phyloP scores from a whole-genome alignment of 1,284 basidiomycete genomes.

The Apiotrichum sp. region DNA sequence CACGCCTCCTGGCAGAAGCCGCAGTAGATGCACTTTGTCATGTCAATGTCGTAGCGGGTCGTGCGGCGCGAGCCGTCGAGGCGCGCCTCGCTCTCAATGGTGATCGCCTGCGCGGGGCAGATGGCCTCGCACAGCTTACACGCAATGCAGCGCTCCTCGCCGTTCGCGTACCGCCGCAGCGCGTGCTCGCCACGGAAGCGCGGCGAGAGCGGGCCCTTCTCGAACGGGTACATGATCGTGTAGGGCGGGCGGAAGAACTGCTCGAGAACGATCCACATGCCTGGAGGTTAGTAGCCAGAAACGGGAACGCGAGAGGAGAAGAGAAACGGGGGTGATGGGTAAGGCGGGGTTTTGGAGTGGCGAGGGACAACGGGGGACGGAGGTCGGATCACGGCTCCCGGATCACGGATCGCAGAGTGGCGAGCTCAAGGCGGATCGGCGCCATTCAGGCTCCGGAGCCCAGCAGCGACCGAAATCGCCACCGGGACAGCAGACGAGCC shows the following conservation, averaged over 20 bases:
- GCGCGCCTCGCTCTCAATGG: slow-evolving; percentile 95
- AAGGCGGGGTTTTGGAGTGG: neutral
- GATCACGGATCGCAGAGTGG: too few species aligned
- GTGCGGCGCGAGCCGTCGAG: slow-evolving; percentile 93
- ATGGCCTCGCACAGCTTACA: slow-evolving; percentile 99
- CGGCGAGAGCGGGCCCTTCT: slow-evolving; percentile 95
- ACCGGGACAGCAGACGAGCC: too few species aligned
- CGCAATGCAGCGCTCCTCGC: slow-evolving; percentile 98
- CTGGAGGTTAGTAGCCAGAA: slow-evolving; percentile 48
- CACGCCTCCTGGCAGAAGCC: slow-evolving; percentile 99
- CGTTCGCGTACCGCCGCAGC: slow-evolving; percentile 93
- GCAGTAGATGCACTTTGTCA: slow-evolving; percentile 90
- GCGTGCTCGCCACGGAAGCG: slow-evolving; percentile 99
- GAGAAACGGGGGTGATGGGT: neutral
- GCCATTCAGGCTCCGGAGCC: too few species aligned
- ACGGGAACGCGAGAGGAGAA: neutral
- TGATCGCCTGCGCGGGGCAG: slow-evolving; percentile 98
- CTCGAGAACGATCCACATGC: slow-evolving; percentile 99
- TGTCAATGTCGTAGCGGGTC: slow-evolving; percentile 97
- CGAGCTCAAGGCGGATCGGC: too few species aligned
- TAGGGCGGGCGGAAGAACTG: slow-evolving; percentile 97
- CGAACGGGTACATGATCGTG: slow-evolving; percentile 84
- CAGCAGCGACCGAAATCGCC: too few species aligned
- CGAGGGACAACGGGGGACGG: too few species aligned
- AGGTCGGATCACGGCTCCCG: too few species aligned